Percentiles rank a stretch among this genome's conserved stretches.
phyloP scores from a whole-genome alignment of 2,329 filamentous ascomycete species.

The Cordyceps javanica region DNA sequence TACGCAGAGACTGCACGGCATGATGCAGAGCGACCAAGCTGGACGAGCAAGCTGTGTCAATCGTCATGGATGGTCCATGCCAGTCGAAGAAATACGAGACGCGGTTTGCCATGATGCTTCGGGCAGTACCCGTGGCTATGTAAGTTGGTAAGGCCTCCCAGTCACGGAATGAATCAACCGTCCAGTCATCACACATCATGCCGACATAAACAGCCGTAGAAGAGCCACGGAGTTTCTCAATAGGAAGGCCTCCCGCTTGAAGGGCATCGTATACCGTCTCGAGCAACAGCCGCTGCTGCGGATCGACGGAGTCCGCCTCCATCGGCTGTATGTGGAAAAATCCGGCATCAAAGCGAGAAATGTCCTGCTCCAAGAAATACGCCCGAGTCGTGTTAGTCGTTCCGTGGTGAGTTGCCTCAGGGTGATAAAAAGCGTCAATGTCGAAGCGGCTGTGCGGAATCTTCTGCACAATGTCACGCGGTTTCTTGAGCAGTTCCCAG shows the following conservation, averaged over 20 bases:
- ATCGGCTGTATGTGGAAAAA: slow-evolving; percentile 41
- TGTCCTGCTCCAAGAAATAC: slow-evolving; percentile 1
- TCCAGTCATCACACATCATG: slow-evolving; percentile 23
- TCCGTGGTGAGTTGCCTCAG: neutral
- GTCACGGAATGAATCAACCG: slow-evolving; percentile 22
- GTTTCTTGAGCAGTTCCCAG: neutral
- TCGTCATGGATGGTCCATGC: slow-evolving; percentile 42
- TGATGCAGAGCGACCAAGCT: slow-evolving; percentile 42
- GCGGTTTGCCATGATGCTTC: slow-evolving; percentile 35
- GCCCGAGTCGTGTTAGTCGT: neutral
- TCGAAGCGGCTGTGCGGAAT: neutral
- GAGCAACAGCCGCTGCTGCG: slow-evolving; percentile 24
- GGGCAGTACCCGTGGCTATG: neutral
- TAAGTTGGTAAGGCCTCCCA: slow-evolving; percentile 5
- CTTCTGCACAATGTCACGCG: neutral
- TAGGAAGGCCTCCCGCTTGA: slow-evolving; percentile 11
- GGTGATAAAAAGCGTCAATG: neutral
- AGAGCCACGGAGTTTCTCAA: slow-evolving; percentile 6
- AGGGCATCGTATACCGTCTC: slow-evolving; percentile 29
- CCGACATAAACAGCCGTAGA: slow-evolving; percentile 19
- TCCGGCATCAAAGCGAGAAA: slow-evolving; percentile 33
- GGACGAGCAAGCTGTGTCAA: slow-evolving; percentile 44
- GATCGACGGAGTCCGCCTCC: slow-evolving; percentile 32
- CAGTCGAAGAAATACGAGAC: slow-evolving; percentile 49
- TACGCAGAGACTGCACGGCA: slow-evolving; percentile 39